Evolutionary conservation across 805 yeast species (phyloP), one percentile per base, ranked within the genome.

Genomic region (Cyberlindnera misumaiensis): DNA sequence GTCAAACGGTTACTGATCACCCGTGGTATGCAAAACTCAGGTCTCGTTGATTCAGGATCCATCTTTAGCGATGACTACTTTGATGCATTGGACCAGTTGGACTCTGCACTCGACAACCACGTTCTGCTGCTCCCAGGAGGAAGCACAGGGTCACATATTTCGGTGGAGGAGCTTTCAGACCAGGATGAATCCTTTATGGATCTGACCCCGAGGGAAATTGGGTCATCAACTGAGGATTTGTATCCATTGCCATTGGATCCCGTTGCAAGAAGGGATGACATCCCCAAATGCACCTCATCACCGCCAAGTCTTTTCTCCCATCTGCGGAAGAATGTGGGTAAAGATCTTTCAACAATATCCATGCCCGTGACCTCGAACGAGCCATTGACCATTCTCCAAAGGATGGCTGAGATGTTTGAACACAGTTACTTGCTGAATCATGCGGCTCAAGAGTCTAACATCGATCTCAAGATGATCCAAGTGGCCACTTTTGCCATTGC

Each of bases 311-410:
- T 90, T 27, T 64, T 90, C 39, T 73, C 86, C 1, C 76, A 88
- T 50, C 68, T 93, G 35, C 72, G 96, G 41, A 89, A 89, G 58
- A 88, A 87, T 49, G 93, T 90, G 10, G 97, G 97, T 15, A 90
- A 89, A 54, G 97, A 90, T 59, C 58, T 93, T 41, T 71, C 88
- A 0, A 70, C 87, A 1, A 73, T 89, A 32, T 80, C 96, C 0
- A 88, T 90, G 89, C 98, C 98, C 1, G 95, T 93, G 7, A 80
- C 93, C 2, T 74, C 88, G 39, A 93, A 93, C 62, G 98, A 93
- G 60, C 98, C 98, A 0, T 56, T 90, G 16, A 76, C 94, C 0
- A 76, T 84, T 22, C 66, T 90, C 40, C 96, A 93, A 58, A 74
- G 79, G 45, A 75, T 80, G 49, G 70, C 93, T 0, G 98, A 93